Evolutionary conservation across 208 protist genomes (phyloP).

Genomic region (Leishmania mexicana): DNA sequence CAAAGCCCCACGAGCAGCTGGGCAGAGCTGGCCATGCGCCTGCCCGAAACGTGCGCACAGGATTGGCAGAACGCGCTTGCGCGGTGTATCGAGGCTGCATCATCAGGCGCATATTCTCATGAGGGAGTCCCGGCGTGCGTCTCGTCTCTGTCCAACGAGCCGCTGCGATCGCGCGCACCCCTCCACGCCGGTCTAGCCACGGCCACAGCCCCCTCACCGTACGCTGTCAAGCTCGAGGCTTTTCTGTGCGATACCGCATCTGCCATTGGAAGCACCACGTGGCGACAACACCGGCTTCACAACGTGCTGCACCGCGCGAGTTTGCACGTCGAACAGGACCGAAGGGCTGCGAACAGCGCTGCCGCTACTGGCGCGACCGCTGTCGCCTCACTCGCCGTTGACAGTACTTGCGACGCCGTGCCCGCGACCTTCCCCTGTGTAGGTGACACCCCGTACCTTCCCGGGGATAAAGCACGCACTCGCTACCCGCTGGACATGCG

Average conservation of each 20-base stretch:
- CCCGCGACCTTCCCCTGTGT: constrained; percentile 15
- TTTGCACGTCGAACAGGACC: neutral
- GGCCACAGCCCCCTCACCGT: neutral
- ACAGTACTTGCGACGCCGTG: neutral
- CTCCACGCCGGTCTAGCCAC: neutral
- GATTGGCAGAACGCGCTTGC: constrained; percentile 20
- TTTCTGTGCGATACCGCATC: constrained; percentile 11
- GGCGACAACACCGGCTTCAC: constrained; percentile 20
- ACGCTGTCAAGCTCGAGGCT: neutral
- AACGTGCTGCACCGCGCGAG: constrained; percentile 11
- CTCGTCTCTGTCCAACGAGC: neutral
- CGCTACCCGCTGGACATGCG: constrained; percentile 69
- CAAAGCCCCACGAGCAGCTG: constrained; percentile 29
- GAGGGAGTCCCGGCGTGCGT: no score
- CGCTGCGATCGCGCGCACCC: neutral
- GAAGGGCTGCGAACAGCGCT: neutral
- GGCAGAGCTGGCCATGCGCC: constrained; percentile 13
- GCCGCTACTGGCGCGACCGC: neutral
- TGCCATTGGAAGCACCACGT: constrained; percentile 7
- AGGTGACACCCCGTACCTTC: constrained; percentile 32
- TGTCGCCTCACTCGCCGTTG: neutral
- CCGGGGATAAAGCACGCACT: constrained; percentile 26
- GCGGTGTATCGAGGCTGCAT: neutral
- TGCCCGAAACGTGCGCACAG: constrained; percentile 8
- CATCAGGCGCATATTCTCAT: neutral